Percentiles rank a stretch among this genome's conserved stretches.
Evolutionary conservation across 768 basidiomycete species (phyloP).

Genomic region (Lentinula detonsa): DNA sequence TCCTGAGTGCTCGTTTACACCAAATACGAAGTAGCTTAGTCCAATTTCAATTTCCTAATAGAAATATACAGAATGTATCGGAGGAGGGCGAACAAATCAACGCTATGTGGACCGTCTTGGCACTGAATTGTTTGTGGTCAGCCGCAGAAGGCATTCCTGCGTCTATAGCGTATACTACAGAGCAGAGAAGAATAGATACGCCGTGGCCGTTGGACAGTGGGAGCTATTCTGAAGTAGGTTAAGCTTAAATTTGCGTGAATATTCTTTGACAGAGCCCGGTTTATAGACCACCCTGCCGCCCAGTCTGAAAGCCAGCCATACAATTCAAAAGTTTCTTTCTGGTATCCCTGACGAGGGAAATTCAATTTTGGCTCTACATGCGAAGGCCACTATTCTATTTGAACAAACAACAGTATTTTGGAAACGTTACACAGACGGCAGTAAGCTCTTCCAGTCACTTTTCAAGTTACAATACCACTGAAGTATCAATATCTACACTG

Average conservation of each 20-base stretch:
- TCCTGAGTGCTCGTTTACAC: slow-evolving; percentile 19
- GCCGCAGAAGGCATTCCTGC: slow-evolving; percentile 25
- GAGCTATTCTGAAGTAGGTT: not conserved
- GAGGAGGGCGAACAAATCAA: slow-evolving; percentile 37
- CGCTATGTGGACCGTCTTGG: slow-evolving; percentile 33
- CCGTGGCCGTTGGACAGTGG: slow-evolving; percentile 6
- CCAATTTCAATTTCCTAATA: not conserved
- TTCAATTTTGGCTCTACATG: not conserved
- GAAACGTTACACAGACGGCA: not conserved
- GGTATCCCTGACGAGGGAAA: not conserved
- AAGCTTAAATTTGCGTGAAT: not conserved
- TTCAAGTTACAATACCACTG: not conserved
- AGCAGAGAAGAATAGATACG: slow-evolving; percentile 4
- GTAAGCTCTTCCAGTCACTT: not conserved
- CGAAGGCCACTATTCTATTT: not conserved
- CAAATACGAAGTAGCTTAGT: slow-evolving; percentile 6
- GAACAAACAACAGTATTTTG: not conserved
- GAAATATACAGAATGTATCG: slow-evolving; percentile 19
- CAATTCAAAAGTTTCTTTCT: not conserved
- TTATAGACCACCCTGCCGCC: not conserved
- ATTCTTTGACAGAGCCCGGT: no score
- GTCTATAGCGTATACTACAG: slow-evolving; percentile 21
- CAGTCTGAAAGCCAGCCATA: not conserved
- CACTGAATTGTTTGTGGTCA: slow-evolving; percentile 29
- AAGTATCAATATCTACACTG: not conserved